A percentile compares a stretch with the other conserved stretches of the same genome.
These are phyloP conservation scores for Mortierella sp. DNA, from an alignment of 371 early-diverging fungal species.

Conservation along the genomic window DNA sequence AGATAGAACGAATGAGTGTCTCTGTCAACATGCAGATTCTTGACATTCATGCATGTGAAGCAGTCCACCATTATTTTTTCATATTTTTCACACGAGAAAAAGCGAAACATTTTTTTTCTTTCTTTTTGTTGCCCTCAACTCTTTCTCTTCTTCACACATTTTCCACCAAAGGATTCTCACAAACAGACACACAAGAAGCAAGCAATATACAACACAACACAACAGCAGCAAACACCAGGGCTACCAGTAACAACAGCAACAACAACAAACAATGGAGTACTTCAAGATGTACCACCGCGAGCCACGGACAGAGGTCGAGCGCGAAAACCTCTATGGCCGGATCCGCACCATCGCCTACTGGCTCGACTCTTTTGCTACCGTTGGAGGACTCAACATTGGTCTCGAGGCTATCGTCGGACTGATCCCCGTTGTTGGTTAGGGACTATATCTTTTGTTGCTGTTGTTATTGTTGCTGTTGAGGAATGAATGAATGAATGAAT, in stretches of 20 bases:
- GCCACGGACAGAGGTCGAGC: conserved; percentile 45
- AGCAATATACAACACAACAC: not conserved
- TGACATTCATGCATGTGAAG: not conserved
- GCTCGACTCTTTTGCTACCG: conserved; percentile 38
- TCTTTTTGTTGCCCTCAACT: not conserved
- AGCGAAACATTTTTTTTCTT: not conserved
- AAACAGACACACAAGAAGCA: not conserved
- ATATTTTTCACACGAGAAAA: no score
- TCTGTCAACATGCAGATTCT: no score
- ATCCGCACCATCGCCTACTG: conserved; percentile 46
- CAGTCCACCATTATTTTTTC: no score
- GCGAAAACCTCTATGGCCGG: conserved; percentile 52
- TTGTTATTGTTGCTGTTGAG: not conserved
- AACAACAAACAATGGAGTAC: conserved; percentile 36
- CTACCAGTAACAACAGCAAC: not conserved
- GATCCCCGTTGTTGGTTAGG: conserved; percentile 47
- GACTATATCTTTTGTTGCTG: not conserved
- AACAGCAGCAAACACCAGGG: not conserved
- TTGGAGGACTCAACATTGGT: conserved; percentile 38
- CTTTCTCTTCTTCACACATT: no score
- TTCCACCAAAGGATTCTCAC: not conserved
- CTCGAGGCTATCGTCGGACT: conserved; percentile 48
- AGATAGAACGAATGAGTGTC: no score
- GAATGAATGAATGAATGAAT: not conserved
- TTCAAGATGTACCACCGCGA: conserved; percentile 27